Base-by-base conservation (phyloP, 2,329 filamentous ascomycete genomes). In the Penicillium psychrosexuale region DNA sequence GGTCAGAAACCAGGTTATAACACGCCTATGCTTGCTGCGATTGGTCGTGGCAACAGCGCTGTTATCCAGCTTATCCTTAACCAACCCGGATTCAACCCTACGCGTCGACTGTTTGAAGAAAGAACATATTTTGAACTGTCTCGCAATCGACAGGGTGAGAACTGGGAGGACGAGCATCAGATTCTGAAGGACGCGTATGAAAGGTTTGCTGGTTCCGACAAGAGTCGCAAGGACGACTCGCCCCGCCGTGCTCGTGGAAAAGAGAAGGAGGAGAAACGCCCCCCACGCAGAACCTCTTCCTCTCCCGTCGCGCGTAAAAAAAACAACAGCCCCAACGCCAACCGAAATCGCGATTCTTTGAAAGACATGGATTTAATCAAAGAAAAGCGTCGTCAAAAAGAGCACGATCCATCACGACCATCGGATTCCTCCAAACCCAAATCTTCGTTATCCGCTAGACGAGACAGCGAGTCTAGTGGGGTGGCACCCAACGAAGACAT, bases 1-100 rank as follows among this genome's bases (percentile, higher is more conserved):
- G 72, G 71, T 55, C 80, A 81, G 30, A 78, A 83, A 55, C 75
- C 81, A 39, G 91, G 94, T 54, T 87, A 89, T 66, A 88, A 92
- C 48, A 97, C 93, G 1, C 94, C 94, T 1, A 95, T 99, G 80
- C 82, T 97, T 36, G 91, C 92, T 55, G 92, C 94, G 1, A 97
- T 99, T 61, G 93, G 94, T 15, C 88, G 93, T 63, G 84, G 84
- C 5, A 94, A 96, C 65, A 82, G 94, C 47, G 89, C 90, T 62
- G 90, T 97, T 54, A 85, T 99, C 42, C 84, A 88, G 54, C 77
- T 96, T 11, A 80, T 97, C 8, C 78, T 96, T 7, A 85, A 86
- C 56, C 90, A 94, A 65, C 82, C 83, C 45, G 80, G 81, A 27
- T 97, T 97, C 69, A 87, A 99, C 65, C 92, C 94, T 0, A 91